Evolutionary conservation across 1,284 basidiomycete species (phyloP), one percentile per base, ranked within the genome.

Genomic region (Austroboletus olivaceoglutinosus): DNA sequence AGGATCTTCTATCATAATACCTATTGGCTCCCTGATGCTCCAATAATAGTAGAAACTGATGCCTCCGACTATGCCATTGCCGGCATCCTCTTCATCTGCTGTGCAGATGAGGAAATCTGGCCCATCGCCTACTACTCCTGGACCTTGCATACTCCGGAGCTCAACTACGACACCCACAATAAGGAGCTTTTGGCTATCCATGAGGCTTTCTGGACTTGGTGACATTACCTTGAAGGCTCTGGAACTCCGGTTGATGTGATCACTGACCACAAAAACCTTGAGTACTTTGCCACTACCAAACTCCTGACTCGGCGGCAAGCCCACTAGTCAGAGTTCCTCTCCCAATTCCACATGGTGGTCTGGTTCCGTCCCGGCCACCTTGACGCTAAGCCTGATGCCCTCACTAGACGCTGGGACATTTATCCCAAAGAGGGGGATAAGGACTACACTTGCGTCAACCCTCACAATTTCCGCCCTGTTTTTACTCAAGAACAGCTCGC

Each of bases 381-480:
- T 33, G 23, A 8, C 23, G 8, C 23, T 25, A 25, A 25, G 23
- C 23, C 23, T 8, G 8, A 25, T 25, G 23, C 23, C 23, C 23
- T 25, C 23, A 25, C 23, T 25, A 25, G 23, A 25, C 8, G 23
- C 23, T 25, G 23, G 4, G 23, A 8, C 23, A 25, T 25, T 8
- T 25, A 25, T 25, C 8, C 23, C 23, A 25, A 25, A 25, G 23
- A 25, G 23, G 8, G 23, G 23, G 8, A 25, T 25, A 25, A 25
- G 23, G 23, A 52, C 52, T 54, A 54, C 13, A 36, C 52, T 38
- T 40, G 30, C 1, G 23, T 49, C 15, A 62, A 59, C 38, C 56
- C 52, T 0, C 38, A 57, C 18, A 62, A 60, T 40, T 49, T 48
- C 18, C 2, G 11, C 0, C 23, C 23, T 0, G 7, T 42, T 2